phyloP scores from a whole-genome alignment of 129 eudicot species.

The Artemisia tridentata region DNA sequence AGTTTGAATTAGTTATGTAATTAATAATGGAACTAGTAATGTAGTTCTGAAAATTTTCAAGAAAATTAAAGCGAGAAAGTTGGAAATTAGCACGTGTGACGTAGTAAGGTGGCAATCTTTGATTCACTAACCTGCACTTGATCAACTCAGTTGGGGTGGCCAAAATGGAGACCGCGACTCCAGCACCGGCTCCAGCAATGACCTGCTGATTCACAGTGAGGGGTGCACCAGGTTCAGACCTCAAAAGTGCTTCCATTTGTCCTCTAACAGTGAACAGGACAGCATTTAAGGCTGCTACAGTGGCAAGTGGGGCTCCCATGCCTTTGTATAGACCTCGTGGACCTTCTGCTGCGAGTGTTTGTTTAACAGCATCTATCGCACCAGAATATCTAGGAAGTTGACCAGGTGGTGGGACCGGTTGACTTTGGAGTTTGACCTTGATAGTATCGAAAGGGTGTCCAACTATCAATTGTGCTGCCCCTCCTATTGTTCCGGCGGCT shows the following conservation, averaged over 20 bases:
- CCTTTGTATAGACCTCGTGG: slow-evolving; percentile 89
- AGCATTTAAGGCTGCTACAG: slow-evolving; percentile 93
- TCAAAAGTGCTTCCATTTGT: slow-evolving; percentile 72
- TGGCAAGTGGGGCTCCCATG: slow-evolving; percentile 99
- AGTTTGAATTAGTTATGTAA: neutral
- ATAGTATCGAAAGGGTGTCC: slow-evolving; percentile 98
- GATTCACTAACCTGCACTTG: slow-evolving; percentile 76
- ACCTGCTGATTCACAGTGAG: slow-evolving; percentile 82
- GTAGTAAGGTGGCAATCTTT: neutral
- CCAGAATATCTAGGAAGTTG: slow-evolving; percentile 77
- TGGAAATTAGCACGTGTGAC: slow-evolving; percentile 9
- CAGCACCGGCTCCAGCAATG: slow-evolving; percentile 91
- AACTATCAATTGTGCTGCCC: slow-evolving; percentile 76
- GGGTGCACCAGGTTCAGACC: slow-evolving; percentile 75
- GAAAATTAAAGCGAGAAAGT: neutral
- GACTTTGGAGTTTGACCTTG: slow-evolving; percentile 97
- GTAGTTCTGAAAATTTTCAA: neutral
- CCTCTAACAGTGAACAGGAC: slow-evolving; percentile 84
- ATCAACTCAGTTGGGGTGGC: slow-evolving; percentile 92
- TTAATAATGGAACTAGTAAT: neutral
- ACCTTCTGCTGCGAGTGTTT: slow-evolving; percentile 95
- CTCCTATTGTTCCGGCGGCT: slow-evolving; percentile 86
- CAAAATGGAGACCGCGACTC: slow-evolving; percentile 73
- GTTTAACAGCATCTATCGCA: slow-evolving; percentile 88
- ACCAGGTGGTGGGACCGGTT: slow-evolving; percentile 79